phyloP scores from a whole-genome alignment of 1,284 basidiomycete genomes.

The Neonothopanus nambi region DNA sequence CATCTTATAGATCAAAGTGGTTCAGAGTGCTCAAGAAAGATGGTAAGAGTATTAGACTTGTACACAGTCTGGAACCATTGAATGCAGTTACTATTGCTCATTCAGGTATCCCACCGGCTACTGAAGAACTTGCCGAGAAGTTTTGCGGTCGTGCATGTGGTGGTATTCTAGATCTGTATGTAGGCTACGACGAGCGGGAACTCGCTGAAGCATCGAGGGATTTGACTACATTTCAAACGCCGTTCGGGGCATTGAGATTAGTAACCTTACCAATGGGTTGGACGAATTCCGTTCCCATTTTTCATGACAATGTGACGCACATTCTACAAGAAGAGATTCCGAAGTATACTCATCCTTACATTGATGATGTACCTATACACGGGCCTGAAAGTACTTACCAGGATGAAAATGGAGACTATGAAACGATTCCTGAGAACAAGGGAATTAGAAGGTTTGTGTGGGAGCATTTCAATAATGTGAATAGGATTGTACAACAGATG shows the following conservation, averaged over 20 bases:
- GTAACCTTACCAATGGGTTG: conserved; percentile 37
- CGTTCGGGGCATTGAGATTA: conserved; percentile 22
- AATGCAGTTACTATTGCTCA: conserved; percentile 37
- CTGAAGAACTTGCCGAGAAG: conserved; percentile 30
- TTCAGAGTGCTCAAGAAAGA: conserved; percentile 19
- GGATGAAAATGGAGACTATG: conserved; percentile 20
- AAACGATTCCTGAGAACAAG: conserved; percentile 27
- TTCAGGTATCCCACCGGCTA: conserved; percentile 31
- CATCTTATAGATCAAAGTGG: no score
- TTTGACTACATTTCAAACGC: conserved; percentile 25
- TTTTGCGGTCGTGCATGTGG: conserved; percentile 32
- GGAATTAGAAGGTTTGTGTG: conserved; percentile 31
- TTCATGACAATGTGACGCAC: conserved; percentile 35
- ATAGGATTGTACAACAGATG: conserved; percentile 27
- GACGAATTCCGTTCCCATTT: conserved; percentile 39
- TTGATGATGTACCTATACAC: conserved; percentile 29
- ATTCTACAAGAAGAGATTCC: conserved; percentile 39
- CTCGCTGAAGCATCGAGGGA: conserved; percentile 19
- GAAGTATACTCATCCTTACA: conserved; percentile 30
- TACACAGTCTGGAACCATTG: conserved; percentile 34
- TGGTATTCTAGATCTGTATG: conserved; percentile 22
- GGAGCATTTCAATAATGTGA: conserved; percentile 25
- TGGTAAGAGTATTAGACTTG: conserved; percentile 20
- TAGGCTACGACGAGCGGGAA: conserved; percentile 21
- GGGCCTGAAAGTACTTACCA: conserved; percentile 24